Evolutionary conservation across 306 rosid species (phyloP).

Genomic region (Corylus avellana): DNA sequence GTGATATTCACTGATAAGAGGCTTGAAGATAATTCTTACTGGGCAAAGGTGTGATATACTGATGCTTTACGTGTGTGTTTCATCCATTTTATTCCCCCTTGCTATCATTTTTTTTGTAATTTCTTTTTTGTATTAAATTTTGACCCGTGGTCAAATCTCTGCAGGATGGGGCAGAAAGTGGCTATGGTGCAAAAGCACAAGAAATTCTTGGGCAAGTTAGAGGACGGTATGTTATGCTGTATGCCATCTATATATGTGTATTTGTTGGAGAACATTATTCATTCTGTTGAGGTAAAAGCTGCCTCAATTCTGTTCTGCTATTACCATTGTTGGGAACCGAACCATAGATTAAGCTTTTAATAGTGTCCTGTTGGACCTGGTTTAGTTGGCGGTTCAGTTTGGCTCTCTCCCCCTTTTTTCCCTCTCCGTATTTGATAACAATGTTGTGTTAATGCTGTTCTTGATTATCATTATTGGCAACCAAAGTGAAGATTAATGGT

Average conservation of each 20-base stretch:
- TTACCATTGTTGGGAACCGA: not conserved
- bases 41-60: constrained; percentile 78
- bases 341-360: not conserved
- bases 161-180: constrained; percentile 86
- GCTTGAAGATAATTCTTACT: constrained; percentile 88
- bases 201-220: constrained; percentile 92
- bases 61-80: constrained; percentile 17
- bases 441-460: not conserved
- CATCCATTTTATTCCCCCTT: not conserved
- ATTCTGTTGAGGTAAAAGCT: too few relatives aligned
- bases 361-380: not conserved
- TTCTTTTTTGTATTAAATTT: constrained; percentile 17
- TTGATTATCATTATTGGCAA: not conserved
- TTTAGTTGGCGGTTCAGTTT: not conserved
- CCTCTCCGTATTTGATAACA: not conserved
- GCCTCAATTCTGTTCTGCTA: not conserved
- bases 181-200: constrained; percentile 98
- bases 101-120: not conserved
- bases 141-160: constrained; percentile 14
- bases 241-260: not conserved
- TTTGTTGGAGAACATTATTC: not conserved
- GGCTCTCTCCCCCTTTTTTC: not conserved
- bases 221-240: constrained; percentile 63
- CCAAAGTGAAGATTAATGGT: not conserved
- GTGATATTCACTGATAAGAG: constrained; percentile 59